Evolutionary conservation across 2,329 filamentous ascomycete genomes (phyloP), one percentile per base, ranked within the genome.

Genomic region (Dryadomyces quercus-mongolicae): DNA sequence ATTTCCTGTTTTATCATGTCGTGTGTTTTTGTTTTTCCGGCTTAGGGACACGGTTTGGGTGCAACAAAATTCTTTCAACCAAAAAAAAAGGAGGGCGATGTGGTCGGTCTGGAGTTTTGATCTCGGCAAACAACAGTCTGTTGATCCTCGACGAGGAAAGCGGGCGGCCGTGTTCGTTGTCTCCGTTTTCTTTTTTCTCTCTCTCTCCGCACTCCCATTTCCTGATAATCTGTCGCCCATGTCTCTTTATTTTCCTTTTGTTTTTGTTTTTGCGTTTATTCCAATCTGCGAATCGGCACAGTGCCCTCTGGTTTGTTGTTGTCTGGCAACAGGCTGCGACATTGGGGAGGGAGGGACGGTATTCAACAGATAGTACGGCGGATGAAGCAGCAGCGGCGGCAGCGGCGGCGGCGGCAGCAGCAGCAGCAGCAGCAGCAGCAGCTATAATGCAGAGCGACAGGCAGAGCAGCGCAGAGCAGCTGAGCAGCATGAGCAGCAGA

Each of bases 331-430:
- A 57, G 42, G 40, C 51, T 31, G 52, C 54, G 49, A 50, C 53
- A 51, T 38, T 51, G 48, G 48, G 43, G 51, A 53, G 52, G 52
- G 52, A 49, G 54, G 52, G 13, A 31, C 56, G 55, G 52, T 53
- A 44, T 55, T 45, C 45, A 40, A 52, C 56, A 59, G 57, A 59
- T 59, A 59, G 58, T 53, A 56, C 58, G 56, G 56, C 58, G 58
- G 58, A 55, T 54, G 47, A 53, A 53, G 53, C 34, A 54, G 53
- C 51, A 54, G 47, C 52, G 54, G 54, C 56, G 52, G 52, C 56
- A 54, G 36, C 36, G 57, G 58, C 51, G 54, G 55, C 25, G 53
- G 48, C 56, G 54, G 42, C 53, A 45, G 22, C 36, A 45, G 49
- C 22, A 21, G 25, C 52, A 54, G 53, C 53, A 54, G 40, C 56